Conservation (phyloP, 2,329 filamentous ascomycete genomes). For the Hymenoscyphus fructigenus region DNA sequence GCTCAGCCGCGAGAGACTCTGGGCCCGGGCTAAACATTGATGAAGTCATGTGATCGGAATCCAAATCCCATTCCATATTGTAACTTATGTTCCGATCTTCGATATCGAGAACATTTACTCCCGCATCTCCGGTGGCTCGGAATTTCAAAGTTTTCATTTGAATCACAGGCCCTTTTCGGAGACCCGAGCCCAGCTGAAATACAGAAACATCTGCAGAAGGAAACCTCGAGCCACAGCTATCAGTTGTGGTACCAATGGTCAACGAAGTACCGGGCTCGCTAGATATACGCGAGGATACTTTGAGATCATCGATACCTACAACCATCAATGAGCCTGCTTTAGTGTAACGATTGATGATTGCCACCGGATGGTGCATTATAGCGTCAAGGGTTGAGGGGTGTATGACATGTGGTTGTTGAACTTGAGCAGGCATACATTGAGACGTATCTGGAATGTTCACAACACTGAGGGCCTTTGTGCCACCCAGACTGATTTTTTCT, state of each 20-base stretch:
- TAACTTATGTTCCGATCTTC: background rate
- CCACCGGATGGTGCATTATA: conserved; percentile 34
- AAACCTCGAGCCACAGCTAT: background rate
- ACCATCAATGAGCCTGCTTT: conserved; percentile 44
- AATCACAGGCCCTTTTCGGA: background rate
- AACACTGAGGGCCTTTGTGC: background rate
- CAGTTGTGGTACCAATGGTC: conserved; percentile 6
- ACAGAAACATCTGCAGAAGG: conserved; percentile 3
- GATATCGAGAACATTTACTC: background rate
- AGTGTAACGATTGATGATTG: conserved; percentile 32
- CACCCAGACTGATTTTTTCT: conserved; percentile 4
- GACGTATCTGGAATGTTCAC: conserved; percentile 12
- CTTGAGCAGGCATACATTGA: conserved; percentile 12
- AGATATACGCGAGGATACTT: conserved; percentile 1
- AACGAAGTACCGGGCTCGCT: conserved; percentile 11
- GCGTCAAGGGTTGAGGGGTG: conserved; percentile 57
- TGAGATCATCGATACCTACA: conserved; percentile 39
- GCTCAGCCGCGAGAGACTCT: background rate
- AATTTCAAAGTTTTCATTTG: conserved; percentile 1
- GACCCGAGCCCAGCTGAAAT: background rate
- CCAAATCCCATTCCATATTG: conserved; percentile 1
- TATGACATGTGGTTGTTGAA: conserved; percentile 45
- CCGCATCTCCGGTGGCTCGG: background rate
- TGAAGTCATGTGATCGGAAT: conserved; percentile 1
- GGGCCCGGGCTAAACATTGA: background rate